Evolutionary conservation across 768 basidiomycete genomes (phyloP).

Genomic region (Amanita subjunquillea): DNA sequence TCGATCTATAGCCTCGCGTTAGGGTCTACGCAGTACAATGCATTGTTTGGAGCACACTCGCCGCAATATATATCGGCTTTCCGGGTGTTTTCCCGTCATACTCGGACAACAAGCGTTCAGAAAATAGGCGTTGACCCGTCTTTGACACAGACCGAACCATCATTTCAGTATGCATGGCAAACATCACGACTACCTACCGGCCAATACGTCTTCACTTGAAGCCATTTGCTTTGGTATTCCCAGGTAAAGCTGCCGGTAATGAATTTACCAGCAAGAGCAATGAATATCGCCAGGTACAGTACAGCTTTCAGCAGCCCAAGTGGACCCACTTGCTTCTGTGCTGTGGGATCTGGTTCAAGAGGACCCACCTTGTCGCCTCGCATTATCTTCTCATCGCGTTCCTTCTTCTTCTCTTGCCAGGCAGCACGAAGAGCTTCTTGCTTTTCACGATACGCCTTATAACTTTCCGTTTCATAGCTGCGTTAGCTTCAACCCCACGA

Average conservation of each 20-base stretch:
- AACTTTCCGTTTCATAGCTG: slow-evolving; percentile 24
- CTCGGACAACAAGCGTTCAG: slow-evolving; percentile 51
- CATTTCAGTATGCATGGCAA: background rate
- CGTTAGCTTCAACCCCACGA: background rate
- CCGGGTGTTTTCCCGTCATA: slow-evolving; percentile 62
- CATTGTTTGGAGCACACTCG: slow-evolving; percentile 23
- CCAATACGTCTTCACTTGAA: slow-evolving; percentile 48
- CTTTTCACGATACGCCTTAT: slow-evolving; percentile 56
- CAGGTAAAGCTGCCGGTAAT: slow-evolving; percentile 81
- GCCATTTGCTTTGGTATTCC: slow-evolving; percentile 68
- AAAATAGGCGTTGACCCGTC: slow-evolving; percentile 60
- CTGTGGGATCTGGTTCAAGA: slow-evolving; percentile 66
- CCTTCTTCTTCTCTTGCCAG: slow-evolving; percentile 62
- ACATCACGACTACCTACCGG: slow-evolving; percentile 32
- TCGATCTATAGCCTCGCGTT: slow-evolving; percentile 50
- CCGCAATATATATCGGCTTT: slow-evolving; percentile 78
- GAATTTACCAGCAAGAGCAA: slow-evolving; percentile 66
- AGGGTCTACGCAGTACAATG: slow-evolving; percentile 6
- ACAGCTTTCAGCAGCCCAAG: slow-evolving; percentile 63
- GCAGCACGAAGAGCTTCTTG: slow-evolving; percentile 50
- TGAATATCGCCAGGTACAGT: slow-evolving; percentile 40
- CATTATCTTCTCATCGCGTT: slow-evolving; percentile 63
- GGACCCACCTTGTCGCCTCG: slow-evolving; percentile 66
- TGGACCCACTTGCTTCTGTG: slow-evolving; percentile 52
- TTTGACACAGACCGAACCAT: slow-evolving; percentile 13